A percentile compares a stretch with the other conserved stretches of the same genome.
These are phyloP conservation scores for Yarrowia sp. DNA, from an alignment of 805 yeast genomes.

Conservation along the genomic window DNA sequence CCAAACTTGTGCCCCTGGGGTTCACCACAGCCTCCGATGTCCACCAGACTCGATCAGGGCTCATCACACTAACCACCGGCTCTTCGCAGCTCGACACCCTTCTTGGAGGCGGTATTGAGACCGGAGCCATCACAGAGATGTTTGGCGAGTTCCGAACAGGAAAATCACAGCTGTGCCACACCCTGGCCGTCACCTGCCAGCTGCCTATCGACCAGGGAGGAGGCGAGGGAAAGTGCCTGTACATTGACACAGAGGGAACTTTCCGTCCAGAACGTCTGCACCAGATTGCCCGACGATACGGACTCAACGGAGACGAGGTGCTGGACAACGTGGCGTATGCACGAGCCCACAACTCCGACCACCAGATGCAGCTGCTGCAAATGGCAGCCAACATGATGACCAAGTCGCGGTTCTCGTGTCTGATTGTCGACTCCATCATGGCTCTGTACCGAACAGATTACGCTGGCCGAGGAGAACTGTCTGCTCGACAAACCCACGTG, in stretches of 20 bases:
- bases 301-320: slow-evolving; percentile 91
- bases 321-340: slow-evolving; percentile 97
- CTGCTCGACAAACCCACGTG: slow-evolving; percentile 93
- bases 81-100: slow-evolving; percentile 91
- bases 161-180: slow-evolving; percentile 95
- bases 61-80: slow-evolving; percentile 94
- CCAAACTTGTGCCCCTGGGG: slow-evolving; percentile 90
- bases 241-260: slow-evolving; percentile 96
- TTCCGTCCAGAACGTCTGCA: slow-evolving; percentile 90
- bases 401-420: slow-evolving; percentile 84
- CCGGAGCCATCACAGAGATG: slow-evolving; percentile 94
- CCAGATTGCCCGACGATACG: slow-evolving; percentile 89
- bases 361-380: slow-evolving; percentile 82
- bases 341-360: slow-evolving; percentile 96
- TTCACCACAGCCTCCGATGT: slow-evolving; percentile 97
- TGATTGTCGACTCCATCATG: slow-evolving; percentile 97
- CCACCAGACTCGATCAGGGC: slow-evolving; percentile 85
- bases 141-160: slow-evolving; percentile 99
- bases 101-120: slow-evolving; percentile 95
- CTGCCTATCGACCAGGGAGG: slow-evolving; percentile 97
- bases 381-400: slow-evolving; percentile 97
- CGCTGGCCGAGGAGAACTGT: slow-evolving; percentile 92
- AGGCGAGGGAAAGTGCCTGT: slow-evolving; percentile 96
- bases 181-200: slow-evolving; percentile 95
- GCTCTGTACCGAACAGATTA: slow-evolving; percentile 94